phyloP scores from a whole-genome alignment of 1,284 basidiomycete genomes.

The Flammula alnicola region DNA sequence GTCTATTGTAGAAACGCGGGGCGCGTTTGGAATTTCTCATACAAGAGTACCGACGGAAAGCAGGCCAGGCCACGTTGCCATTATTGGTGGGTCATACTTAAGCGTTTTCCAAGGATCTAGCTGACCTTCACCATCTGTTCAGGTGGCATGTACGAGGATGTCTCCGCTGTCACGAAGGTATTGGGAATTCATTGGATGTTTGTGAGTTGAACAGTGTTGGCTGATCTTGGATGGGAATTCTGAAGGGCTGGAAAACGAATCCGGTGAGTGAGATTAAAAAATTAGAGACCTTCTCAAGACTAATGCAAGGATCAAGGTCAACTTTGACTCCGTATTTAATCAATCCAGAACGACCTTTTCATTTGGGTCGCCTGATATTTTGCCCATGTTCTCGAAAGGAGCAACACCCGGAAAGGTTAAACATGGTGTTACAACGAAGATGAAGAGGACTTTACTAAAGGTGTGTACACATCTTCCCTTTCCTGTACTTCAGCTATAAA shows the following conservation, averaged over 20 bases:
- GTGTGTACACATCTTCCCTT: slow-evolving; percentile 36
- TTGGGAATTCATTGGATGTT: background rate
- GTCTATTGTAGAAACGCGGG: slow-evolving; percentile 65
- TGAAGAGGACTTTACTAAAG: slow-evolving; percentile 86
- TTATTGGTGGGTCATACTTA: no score
- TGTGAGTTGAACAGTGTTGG: background rate
- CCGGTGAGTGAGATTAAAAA: slow-evolving; percentile 56
- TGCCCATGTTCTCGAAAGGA: slow-evolving; percentile 87
- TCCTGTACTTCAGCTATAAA: background rate
- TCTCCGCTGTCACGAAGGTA: slow-evolving; percentile 87
- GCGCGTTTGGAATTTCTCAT: slow-evolving; percentile 85
- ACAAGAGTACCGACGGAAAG: slow-evolving; percentile 90
- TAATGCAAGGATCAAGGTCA: slow-evolving; percentile 50
- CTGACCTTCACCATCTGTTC: background rate
- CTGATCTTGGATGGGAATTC: slow-evolving; percentile 10
- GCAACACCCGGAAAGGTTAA: slow-evolving; percentile 74
- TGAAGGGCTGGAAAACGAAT: slow-evolving; percentile 87
- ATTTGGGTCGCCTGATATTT: slow-evolving; percentile 89
- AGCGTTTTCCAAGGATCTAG: slow-evolving; percentile 19
- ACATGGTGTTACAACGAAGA: slow-evolving; percentile 82
- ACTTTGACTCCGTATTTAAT: slow-evolving; percentile 92
- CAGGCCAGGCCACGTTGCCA: slow-evolving; percentile 87
- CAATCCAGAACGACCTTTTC: slow-evolving; percentile 81
- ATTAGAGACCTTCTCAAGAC: background rate
- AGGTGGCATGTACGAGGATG: slow-evolving; percentile 93